A percentile compares a stretch with the other conserved stretches of the same genome.
phyloP scores from a whole-genome alignment of 768 basidiomycete genomes.

The Gautieria morchelliformis region DNA sequence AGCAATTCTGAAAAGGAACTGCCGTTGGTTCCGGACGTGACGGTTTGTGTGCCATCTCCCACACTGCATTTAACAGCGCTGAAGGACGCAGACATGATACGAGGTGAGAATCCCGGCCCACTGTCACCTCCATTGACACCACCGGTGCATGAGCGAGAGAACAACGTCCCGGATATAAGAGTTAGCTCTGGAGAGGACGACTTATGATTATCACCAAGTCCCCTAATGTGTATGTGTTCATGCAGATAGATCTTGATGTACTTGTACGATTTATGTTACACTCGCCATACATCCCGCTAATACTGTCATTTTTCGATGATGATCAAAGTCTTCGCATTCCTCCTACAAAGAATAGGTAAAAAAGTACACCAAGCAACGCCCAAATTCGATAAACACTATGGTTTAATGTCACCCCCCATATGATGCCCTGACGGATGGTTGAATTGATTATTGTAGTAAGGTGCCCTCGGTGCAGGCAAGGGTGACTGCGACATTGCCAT shows the following conservation, averaged over 20 bases:
- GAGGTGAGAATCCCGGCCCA: neutral
- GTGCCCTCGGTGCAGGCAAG: neutral
- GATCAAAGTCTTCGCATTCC: neutral
- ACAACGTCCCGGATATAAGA: neutral
- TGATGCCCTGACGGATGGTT: neutral
- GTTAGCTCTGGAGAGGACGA: conserved; percentile 3
- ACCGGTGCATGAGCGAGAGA: neutral
- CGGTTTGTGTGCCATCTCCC: neutral
- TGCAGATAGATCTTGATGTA: neutral
- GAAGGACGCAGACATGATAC: neutral
- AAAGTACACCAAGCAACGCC: neutral
- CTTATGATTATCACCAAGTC: neutral
- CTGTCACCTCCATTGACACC: neutral
- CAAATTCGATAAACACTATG: neutral
- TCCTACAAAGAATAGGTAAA: neutral
- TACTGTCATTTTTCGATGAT: neutral
- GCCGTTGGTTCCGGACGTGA: neutral
- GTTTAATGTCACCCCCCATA: neutral
- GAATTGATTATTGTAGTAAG: neutral
- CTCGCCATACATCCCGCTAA: neutral
- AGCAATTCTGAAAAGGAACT: neutral
- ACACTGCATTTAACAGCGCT: neutral
- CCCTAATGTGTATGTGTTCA: neutral
- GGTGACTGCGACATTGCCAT: neutral
- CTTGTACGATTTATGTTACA: neutral